phyloP scores from a whole-genome alignment of 306 rosid genomes.

The Ormosia semicastrata region DNA sequence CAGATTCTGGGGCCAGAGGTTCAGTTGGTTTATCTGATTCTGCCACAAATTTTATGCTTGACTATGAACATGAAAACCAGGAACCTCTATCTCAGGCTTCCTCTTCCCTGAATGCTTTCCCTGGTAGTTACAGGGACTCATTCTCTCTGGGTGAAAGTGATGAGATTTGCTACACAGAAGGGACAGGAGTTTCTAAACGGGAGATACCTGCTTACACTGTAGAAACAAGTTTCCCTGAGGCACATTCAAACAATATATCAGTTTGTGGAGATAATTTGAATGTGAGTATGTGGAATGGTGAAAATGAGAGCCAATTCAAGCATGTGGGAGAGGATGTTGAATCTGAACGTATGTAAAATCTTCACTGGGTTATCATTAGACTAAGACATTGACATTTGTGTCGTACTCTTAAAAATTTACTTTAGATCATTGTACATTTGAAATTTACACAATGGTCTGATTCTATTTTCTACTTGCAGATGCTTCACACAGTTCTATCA shows the following conservation, averaged over 20 bases:
- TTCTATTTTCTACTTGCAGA: conserved; percentile 42
- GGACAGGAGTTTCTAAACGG: conserved; percentile 18
- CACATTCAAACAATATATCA: conserved; percentile 15
- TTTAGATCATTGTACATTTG: neutral
- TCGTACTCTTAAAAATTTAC: neutral
- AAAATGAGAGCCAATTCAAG: conserved; percentile 14
- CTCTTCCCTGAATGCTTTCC: conserved; percentile 34
- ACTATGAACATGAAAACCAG: conserved; percentile 16
- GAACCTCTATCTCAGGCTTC: conserved; percentile 22
- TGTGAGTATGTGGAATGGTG: conserved; percentile 20
- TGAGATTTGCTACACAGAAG: conserved; percentile 29
- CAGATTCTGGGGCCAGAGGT: conserved; percentile 17
- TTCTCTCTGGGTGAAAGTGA: conserved; percentile 19
- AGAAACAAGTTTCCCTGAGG: conserved; percentile 34
- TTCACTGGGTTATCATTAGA: neutral
- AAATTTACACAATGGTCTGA: conserved; percentile 12
- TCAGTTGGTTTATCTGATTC: conserved; percentile 26
- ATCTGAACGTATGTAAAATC: conserved; percentile 29
- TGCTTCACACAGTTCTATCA: conserved; percentile 34
- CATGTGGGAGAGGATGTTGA: conserved; percentile 33
- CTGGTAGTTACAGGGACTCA: conserved; percentile 35
- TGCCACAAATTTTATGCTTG: conserved; percentile 26
- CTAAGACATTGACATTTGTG: neutral
- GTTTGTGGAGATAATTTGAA: conserved; percentile 24
- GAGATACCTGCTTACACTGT: conserved; percentile 29